Percentiles rank a stretch among this genome's conserved stretches.
Evolutionary conservation across 2,329 filamentous ascomycete species (phyloP).

Genomic region (Fusarium foetens): DNA sequence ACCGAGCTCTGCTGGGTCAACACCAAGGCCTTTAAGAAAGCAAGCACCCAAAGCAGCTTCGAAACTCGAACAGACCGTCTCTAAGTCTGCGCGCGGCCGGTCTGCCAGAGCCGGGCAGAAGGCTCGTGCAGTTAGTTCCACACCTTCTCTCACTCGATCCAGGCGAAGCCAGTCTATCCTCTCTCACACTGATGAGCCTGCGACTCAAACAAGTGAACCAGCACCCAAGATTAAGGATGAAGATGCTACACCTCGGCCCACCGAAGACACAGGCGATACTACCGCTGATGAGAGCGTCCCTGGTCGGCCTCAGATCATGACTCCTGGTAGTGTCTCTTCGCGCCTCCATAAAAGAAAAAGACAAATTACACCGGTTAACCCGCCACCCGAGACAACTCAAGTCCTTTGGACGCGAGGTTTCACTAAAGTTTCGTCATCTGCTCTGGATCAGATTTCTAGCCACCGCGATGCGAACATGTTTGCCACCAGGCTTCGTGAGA

Average conservation of each 20-base stretch:
- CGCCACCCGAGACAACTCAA: conserved; percentile 68
- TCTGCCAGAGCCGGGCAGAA: conserved; percentile 52
- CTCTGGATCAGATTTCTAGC: conserved; percentile 79
- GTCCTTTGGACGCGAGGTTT: conserved; percentile 82
- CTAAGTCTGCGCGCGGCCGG: conserved; percentile 47
- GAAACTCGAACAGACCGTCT: conserved; percentile 37
- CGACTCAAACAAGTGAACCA: conserved; percentile 53
- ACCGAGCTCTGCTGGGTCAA: conserved; percentile 47
- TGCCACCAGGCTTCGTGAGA: conserved; percentile 77
- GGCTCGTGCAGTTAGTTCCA: conserved; percentile 48
- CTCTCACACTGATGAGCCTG: conserved; percentile 60
- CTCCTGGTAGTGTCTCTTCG: conserved; percentile 52
- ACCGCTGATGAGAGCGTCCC: conserved; percentile 64
- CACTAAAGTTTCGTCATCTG: conserved; percentile 75
- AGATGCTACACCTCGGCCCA: conserved; percentile 63
- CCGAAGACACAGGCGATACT: conserved; percentile 66
- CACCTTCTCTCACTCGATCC: conserved; percentile 49
- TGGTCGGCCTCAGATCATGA: conserved; percentile 51
- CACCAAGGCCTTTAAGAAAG: conserved; percentile 47
- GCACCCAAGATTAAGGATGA: conserved; percentile 67
- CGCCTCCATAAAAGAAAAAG: conserved; percentile 66
- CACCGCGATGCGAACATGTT: conserved; percentile 85
- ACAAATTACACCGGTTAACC: conserved; percentile 59
- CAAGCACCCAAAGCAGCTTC: conserved; percentile 46
- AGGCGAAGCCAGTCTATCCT: conserved; percentile 58